A percentile compares a stretch with the other conserved stretches of the same genome.
Evolutionary conservation across 495 filamentous ascomycete species (phyloP).

Genomic region (Stereocaulon alpinum): DNA sequence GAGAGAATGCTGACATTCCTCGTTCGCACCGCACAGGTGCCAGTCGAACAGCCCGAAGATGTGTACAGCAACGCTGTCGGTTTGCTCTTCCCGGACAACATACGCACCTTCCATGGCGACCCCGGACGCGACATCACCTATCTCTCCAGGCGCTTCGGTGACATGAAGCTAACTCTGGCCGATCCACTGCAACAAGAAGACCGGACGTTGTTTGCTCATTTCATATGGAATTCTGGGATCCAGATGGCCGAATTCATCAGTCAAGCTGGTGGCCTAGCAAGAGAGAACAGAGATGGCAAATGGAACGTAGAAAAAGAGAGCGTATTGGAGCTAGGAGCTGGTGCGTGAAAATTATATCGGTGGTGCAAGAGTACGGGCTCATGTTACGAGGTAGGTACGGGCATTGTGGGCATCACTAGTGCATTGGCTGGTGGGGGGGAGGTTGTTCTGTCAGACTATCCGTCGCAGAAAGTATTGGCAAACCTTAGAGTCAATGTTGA

Average conservation of each 20-base stretch:
- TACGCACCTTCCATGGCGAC: constrained; percentile 65
- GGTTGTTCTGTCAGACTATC: constrained; percentile 71
- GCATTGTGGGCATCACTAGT: constrained; percentile 59
- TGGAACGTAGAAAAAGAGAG: constrained; percentile 44
- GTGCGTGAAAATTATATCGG: constrained; percentile 30
- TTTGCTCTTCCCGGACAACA: constrained; percentile 67
- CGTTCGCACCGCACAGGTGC: constrained; percentile 7
- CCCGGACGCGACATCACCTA: constrained; percentile 57
- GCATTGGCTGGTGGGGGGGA: constrained; percentile 50
- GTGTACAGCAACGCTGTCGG: constrained; percentile 52
- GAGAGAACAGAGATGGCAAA: constrained; percentile 18
- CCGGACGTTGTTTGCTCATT: constrained; percentile 64
- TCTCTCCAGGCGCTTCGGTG: constrained; percentile 47
- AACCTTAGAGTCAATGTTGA: constrained; percentile 54
- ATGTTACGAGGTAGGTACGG: constrained; percentile 46
- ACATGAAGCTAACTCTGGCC: constrained; percentile 37
- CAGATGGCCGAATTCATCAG: constrained; percentile 62
- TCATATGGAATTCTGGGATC: constrained; percentile 76
- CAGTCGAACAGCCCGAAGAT: constrained; percentile 42
- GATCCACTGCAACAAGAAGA: constrained; percentile 42
- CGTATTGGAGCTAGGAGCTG: constrained; percentile 53
- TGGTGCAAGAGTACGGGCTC: constrained; percentile 2
- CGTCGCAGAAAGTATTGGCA: constrained; percentile 48
- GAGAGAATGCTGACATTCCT: constrained; percentile 14
- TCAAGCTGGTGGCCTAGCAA: constrained; percentile 22